A percentile compares a stretch with the other conserved stretches of the same genome.
phyloP scores from a whole-genome alignment of 2,329 filamentous ascomycete species.

The Apiospora sp. region DNA sequence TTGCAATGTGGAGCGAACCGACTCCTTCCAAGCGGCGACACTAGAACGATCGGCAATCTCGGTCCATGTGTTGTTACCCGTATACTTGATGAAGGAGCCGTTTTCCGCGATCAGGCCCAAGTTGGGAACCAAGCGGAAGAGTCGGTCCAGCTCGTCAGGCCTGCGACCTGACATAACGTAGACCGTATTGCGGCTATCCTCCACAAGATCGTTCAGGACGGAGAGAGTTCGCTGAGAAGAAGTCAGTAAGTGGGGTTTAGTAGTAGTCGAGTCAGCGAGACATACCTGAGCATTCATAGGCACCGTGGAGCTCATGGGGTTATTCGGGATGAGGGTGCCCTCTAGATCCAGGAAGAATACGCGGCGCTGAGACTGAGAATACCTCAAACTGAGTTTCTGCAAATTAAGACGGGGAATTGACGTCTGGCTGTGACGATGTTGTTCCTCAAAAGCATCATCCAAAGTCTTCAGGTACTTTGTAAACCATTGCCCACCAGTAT shows the following conservation, averaged over 20 bases:
- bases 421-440: constrained; percentile 83
- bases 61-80: constrained; percentile 74
- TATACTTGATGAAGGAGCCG: constrained; percentile 85
- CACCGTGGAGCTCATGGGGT: constrained; percentile 83
- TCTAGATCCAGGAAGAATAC: constrained; percentile 95
- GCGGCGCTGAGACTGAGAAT: constrained; percentile 70
- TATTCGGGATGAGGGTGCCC: constrained; percentile 88
- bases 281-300: constrained; percentile 76
- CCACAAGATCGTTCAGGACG: constrained; percentile 80
- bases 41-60: constrained; percentile 77
- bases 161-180: constrained; percentile 94
- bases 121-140: constrained; percentile 84
- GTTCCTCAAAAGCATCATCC: constrained; percentile 80
- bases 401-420: constrained; percentile 86
- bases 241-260: constrained; percentile 26
- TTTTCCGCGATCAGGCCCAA: constrained; percentile 94
- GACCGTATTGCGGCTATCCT: constrained; percentile 82
- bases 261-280: constrained; percentile 20
- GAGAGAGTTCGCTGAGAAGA: constrained; percentile 74
- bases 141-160: constrained; percentile 84
- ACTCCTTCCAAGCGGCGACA: constrained; percentile 81
- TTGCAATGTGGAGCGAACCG: constrained; percentile 81
- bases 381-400: constrained; percentile 68
- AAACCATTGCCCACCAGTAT: constrained; percentile 89
- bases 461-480: constrained; percentile 76